These are phyloP conservation scores for Friedmanniomyces simplex DNA, from an alignment of 495 filamentous ascomycete genomes.

Conservation along the genomic window DNA sequence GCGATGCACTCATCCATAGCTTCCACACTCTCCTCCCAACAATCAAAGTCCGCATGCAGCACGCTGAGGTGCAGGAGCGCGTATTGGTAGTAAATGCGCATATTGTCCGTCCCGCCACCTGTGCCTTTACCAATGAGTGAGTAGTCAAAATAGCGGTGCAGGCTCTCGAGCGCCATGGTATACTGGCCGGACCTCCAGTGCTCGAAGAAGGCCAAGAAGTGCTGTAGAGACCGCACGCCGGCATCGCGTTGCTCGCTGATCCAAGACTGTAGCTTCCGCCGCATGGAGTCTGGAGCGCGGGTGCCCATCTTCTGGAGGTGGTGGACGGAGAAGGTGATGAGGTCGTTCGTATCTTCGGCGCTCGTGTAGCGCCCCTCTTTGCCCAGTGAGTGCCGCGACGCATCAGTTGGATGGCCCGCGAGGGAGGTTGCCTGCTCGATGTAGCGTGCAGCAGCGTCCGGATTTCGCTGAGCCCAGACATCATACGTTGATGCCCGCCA, in stretches of 20 bases:
- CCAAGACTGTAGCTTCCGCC: constrained; percentile 6
- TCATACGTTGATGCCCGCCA: constrained; percentile 67
- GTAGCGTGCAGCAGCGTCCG: constrained; percentile 1
- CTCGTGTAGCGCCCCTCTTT: background rate
- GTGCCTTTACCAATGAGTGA: constrained; percentile 5
- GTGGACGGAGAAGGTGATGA: constrained; percentile 9
- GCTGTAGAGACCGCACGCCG: constrained; percentile 12
- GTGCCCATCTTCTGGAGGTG: constrained; percentile 18
- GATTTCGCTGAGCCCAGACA: constrained; percentile 48
- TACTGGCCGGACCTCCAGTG: constrained; percentile 88
- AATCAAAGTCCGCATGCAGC: constrained; percentile 91
- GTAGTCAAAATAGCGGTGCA: constrained; percentile 96
- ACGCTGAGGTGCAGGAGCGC: constrained; percentile 90
- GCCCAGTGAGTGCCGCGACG: background rate
- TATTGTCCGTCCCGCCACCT: constrained; percentile 47
- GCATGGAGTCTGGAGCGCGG: constrained; percentile 5
- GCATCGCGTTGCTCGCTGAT: constrained; percentile 3
- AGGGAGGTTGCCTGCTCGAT: background rate
- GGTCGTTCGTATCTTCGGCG: constrained; percentile 11
- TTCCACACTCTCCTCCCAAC: constrained; percentile 76
- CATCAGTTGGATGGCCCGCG: background rate
- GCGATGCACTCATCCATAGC: constrained; percentile 90
- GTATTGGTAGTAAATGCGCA: constrained; percentile 92
- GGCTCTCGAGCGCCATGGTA: constrained; percentile 73
- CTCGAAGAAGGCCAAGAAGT: constrained; percentile 54